These are phyloP conservation scores for Gomphus bonarii DNA, from an alignment of 1,284 basidiomycete genomes.

Conservation along the genomic window DNA sequence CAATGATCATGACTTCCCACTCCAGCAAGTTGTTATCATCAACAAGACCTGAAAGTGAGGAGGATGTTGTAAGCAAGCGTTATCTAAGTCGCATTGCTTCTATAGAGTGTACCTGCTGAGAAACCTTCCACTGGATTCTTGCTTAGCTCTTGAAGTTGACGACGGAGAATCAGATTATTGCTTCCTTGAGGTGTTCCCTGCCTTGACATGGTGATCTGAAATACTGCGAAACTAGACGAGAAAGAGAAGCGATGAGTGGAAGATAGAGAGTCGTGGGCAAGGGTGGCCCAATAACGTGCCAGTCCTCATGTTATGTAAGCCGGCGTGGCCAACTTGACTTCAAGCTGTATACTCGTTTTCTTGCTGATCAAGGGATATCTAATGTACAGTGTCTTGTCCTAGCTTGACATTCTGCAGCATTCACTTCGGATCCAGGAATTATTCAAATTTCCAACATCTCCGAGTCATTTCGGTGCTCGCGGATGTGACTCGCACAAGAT, in stretches of 20 bases:
- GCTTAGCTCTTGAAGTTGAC: constrained; percentile 78
- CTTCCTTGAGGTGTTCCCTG: background rate
- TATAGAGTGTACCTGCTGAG: constrained; percentile 59
- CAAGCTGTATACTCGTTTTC: no score
- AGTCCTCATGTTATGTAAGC: background rate
- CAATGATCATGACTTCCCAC: constrained; percentile 91
- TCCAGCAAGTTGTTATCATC: constrained; percentile 89
- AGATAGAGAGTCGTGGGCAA: constrained; percentile 8
- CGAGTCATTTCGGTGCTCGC: no score
- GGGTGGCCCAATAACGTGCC: background rate
- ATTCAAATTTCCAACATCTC: no score
- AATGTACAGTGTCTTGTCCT: no score
- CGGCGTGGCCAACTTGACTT: background rate
- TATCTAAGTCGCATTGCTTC: constrained; percentile 13
- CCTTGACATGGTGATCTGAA: background rate
- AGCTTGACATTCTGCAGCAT: no score
- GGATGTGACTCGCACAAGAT: no score
- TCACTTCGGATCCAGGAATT: no score
- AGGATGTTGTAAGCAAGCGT: constrained; percentile 12
- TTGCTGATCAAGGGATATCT: no score
- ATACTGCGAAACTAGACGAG: background rate
- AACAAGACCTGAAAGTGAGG: constrained; percentile 59
- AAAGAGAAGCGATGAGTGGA: background rate
- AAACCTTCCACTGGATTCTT: constrained; percentile 90
- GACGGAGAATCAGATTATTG: constrained; percentile 51